Evolutionary conservation across 2,329 filamentous ascomycete genomes (phyloP).

Genomic region (Pseudocercospora fuligena): DNA sequence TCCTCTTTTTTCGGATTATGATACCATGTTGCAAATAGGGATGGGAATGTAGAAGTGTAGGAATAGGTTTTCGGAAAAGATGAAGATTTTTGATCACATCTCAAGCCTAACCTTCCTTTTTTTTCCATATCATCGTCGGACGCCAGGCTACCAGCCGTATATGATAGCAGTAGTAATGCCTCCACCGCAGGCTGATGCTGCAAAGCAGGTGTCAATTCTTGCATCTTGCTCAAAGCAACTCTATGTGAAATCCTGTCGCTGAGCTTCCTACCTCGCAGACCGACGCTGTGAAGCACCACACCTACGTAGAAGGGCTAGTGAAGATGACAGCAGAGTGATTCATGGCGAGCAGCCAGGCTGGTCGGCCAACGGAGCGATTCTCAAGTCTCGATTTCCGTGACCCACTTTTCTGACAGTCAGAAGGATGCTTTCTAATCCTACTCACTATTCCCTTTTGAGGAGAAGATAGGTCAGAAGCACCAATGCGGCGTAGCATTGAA

Average conservation of each 20-base stretch:
- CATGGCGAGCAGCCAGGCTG: not conserved
- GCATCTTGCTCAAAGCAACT: not conserved
- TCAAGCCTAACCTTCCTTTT: not conserved
- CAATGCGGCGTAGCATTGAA: not conserved
- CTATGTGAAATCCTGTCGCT: not conserved
- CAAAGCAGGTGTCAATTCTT: too few relatives aligned
- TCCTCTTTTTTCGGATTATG: not conserved
- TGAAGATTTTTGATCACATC: not conserved
- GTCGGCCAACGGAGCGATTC: not conserved
- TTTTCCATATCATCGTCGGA: not conserved
- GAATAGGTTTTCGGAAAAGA: not conserved
- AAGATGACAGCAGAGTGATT: not conserved
- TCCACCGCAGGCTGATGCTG: not conserved
- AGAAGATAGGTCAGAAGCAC: not conserved
- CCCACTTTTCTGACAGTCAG: conserved; percentile 9
- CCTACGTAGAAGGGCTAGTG: too few relatives aligned
- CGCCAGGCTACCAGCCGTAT: too few relatives aligned
- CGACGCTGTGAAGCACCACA: too few relatives aligned
- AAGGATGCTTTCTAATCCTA: not conserved
- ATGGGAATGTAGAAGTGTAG: not conserved
- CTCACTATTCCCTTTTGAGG: not conserved
- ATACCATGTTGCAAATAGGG: conserved; percentile 7
- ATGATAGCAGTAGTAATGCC: not conserved
- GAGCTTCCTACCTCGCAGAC: too few relatives aligned
- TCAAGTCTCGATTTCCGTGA: not conserved